Conservation (phyloP, 805 yeast species). For the Candida wancherniae region DNA sequence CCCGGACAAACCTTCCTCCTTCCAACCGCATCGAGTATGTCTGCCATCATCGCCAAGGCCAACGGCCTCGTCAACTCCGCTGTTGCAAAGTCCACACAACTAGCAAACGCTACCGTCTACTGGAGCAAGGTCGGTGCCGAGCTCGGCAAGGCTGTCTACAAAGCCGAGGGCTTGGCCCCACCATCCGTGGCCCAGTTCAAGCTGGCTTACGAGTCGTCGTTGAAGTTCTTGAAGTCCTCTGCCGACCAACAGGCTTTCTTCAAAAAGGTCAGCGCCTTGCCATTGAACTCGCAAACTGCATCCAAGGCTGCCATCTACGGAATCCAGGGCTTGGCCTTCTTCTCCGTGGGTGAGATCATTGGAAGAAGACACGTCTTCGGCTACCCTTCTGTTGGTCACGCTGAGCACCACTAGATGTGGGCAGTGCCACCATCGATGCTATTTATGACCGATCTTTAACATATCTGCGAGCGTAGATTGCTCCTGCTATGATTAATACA, state of each 20-base stretch:
- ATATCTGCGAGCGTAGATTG: too few species aligned
- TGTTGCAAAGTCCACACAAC: slow-evolving; percentile 34
- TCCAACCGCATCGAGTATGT: slow-evolving; percentile 22
- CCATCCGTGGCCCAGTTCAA: slow-evolving; percentile 76
- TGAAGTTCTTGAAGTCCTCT: slow-evolving; percentile 33
- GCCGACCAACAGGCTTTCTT: slow-evolving; percentile 57
- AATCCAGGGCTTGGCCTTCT: slow-evolving; percentile 84
- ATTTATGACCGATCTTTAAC: too few species aligned
- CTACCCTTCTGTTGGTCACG: slow-evolving; percentile 63
- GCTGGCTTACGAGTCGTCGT: slow-evolving; percentile 54
- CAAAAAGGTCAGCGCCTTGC: slow-evolving; percentile 41
- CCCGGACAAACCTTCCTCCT: background rate
- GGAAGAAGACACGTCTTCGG: slow-evolving; percentile 95
- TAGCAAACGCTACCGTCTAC: slow-evolving; percentile 60
- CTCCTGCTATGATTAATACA: too few species aligned
- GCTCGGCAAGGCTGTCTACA: slow-evolving; percentile 72
- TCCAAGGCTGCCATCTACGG: slow-evolving; percentile 69
- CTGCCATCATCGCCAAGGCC: slow-evolving; percentile 41
- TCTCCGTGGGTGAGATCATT: slow-evolving; percentile 90
- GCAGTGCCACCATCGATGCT: too few species aligned
- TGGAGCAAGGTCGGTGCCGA: slow-evolving; percentile 70
- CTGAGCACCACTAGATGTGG: slow-evolving; percentile 21
- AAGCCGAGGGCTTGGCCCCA: slow-evolving; percentile 90
- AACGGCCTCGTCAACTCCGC: slow-evolving; percentile 32
- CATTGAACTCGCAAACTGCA: slow-evolving; percentile 50